Base-by-base conservation (phyloP, 805 yeast genomes). In the Pichia ethanolica region DNA sequence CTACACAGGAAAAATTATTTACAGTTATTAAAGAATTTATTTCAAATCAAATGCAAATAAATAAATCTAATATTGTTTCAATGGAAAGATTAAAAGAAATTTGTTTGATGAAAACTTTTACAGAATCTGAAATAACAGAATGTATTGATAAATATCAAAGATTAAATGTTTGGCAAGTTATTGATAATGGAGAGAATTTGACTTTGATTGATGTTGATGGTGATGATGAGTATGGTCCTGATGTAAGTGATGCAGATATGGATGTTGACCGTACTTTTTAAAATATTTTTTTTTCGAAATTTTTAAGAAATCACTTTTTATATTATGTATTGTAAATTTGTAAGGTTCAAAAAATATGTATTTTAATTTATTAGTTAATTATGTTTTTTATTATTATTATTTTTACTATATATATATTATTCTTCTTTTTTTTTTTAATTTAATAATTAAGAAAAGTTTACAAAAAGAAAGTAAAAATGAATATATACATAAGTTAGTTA, bases 31-130 rank as follows among this genome's bases (percentile, higher is more conserved):
- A 83, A 56, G 71, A 72, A 10, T 62, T 69, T 26, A 57, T 64
- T 37, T 60, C 59, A 27, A 55, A 53, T 9, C 63, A 60, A 40
- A 48, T 59, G 32, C 45, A 49, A 35, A 46, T 46, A 5, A 66
- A 66, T 13, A 69, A 66, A 46, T 48, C 59, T 7, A 65, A 65
- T 46, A 59, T 69, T 20, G 64, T 73, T 43, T 57, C 70, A 40
- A 67, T 78, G 75, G 71, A 64, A 44, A 73, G 66, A 11, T 72
- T 90, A 52, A 77, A 77, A 54, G 81, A 81, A 53, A 73, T 86
- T 5, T 81, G 85, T 34, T 70, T 88, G 39, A 84, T 86, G 35
- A 83, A 85, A 68, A 97, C 97, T 5, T 91, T 78, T 68, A 89
- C 96, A 0, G 82, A 83, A 59, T 78, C 82, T 54, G 89, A 89